Conservation (phyloP, 129 eudicot genomes). For the Flaveria sonorensis region DNA sequence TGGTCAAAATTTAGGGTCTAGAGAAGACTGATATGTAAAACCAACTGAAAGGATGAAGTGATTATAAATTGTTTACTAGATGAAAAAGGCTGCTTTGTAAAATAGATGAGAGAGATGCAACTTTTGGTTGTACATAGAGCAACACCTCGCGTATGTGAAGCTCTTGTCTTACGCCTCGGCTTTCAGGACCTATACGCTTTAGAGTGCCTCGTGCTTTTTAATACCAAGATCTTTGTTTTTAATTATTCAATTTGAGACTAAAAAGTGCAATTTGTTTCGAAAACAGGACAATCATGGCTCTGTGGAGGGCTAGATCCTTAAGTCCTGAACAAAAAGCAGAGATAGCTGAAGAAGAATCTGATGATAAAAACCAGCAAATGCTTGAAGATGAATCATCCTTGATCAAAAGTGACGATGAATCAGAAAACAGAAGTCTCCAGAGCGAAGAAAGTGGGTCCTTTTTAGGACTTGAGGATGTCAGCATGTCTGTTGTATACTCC, state of each 20-base stretch:
- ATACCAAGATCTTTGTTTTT: background rate
- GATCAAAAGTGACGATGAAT: conserved; percentile 59
- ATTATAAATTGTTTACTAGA: background rate
- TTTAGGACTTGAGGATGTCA: conserved; percentile 72
- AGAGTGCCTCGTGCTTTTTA: background rate
- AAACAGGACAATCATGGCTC: conserved; percentile 88
- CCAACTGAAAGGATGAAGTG: background rate
- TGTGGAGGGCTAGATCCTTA: conserved; percentile 93
- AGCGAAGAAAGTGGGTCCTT: conserved; percentile 88
- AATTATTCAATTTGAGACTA: background rate
- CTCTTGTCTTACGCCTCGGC: too few species aligned
- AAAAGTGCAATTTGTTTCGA: conserved; percentile 20
- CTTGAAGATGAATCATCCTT: conserved; percentile 64
- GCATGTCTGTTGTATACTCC: conserved; percentile 67
- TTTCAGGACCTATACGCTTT: background rate
- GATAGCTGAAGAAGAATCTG: conserved; percentile 77
- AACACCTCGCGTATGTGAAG: background rate
- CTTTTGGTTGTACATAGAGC: background rate
- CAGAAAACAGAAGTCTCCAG: conserved; percentile 56
- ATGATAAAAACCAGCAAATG: conserved; percentile 49
- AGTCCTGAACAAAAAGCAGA: conserved; percentile 91
- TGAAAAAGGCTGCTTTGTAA: background rate
- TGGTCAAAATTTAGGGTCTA: background rate
- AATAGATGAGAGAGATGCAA: background rate
- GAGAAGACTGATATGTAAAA: background rate